phyloP scores from a whole-genome alignment of 352 stramenopile species.

The Stramenopiles sp. region DNA sequence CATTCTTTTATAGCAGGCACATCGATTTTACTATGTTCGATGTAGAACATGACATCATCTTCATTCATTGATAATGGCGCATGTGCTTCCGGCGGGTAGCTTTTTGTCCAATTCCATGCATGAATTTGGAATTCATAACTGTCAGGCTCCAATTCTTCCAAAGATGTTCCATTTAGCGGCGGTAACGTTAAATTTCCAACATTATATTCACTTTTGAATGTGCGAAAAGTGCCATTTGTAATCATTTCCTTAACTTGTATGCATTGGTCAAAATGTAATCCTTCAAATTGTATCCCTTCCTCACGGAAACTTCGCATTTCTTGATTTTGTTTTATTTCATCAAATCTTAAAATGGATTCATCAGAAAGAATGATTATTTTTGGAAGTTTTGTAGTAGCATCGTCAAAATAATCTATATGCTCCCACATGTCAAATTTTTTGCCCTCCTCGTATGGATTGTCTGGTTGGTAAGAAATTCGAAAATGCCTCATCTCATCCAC shows the following conservation, averaged over 20 bases:
- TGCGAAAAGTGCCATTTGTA: not conserved
- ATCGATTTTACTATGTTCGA: not conserved
- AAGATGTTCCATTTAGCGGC: not conserved
- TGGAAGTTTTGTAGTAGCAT: no score
- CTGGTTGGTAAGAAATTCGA: not conserved
- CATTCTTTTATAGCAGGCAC: no score
- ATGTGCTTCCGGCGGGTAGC: not conserved
- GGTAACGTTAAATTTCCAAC: not conserved
- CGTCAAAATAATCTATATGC: not conserved
- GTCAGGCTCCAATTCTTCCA: not conserved
- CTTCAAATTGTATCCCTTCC: not conserved
- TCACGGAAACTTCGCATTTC: not conserved
- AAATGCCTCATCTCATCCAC: not conserved
- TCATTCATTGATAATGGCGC: not conserved
- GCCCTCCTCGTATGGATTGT: not conserved
- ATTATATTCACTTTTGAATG: not conserved
- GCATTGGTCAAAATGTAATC: not conserved
- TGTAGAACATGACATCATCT: not conserved
- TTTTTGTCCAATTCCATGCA: not conserved
- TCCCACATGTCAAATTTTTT: not conserved
- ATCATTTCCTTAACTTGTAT: not conserved
- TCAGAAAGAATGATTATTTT: no score
- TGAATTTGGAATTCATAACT: not conserved
- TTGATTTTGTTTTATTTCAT: not conserved
- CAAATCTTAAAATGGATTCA: no score